A percentile compares a stretch with the other conserved stretches of the same genome.
Evolutionary conservation across 2,329 filamentous ascomycete genomes (phyloP).

Genomic region (Fusarium veterinarium): DNA sequence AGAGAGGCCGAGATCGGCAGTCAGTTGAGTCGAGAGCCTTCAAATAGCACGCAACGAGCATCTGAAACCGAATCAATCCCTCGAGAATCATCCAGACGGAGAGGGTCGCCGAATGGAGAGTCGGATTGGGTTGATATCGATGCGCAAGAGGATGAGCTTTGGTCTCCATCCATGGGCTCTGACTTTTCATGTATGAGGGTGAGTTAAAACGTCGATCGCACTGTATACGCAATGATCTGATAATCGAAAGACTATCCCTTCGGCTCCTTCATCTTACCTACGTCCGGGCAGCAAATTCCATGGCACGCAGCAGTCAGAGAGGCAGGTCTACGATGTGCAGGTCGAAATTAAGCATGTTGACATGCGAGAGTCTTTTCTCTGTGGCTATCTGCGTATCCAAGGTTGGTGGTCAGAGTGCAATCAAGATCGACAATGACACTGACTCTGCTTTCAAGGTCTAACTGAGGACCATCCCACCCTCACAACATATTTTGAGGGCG

Average conservation of each 20-base stretch:
- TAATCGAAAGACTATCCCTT: slow-evolving; percentile 72
- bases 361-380: slow-evolving; percentile 92
- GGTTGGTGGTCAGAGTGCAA: slow-evolving; percentile 62
- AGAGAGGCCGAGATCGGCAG: slow-evolving; percentile 43
- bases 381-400: slow-evolving; percentile 95
- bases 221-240: slow-evolving; percentile 18
- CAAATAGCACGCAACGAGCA: slow-evolving; percentile 30
- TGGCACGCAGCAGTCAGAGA: slow-evolving; percentile 92
- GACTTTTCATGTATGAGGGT: slow-evolving; percentile 54
- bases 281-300: slow-evolving; percentile 88
- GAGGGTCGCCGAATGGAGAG: slow-evolving; percentile 33
- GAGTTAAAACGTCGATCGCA: slow-evolving; percentile 31
- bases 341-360: slow-evolving; percentile 98
- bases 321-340: slow-evolving; percentile 93
- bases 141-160: slow-evolving; percentile 47
- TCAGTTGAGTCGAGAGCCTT: slow-evolving; percentile 40
- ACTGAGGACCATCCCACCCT: slow-evolving; percentile 97
- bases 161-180: slow-evolving; percentile 53
- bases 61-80: slow-evolving; percentile 32
- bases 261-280: slow-evolving; percentile 86
- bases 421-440: background rate
- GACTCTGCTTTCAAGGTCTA: slow-evolving; percentile 69
- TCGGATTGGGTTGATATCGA: slow-evolving; percentile 40
- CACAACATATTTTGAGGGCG: slow-evolving; percentile 97
- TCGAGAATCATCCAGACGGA: slow-evolving; percentile 26